Percentiles rank a stretch among this genome's conserved stretches.
Conservation (phyloP, 179 eudicot species). For the Beta lomatogona region DNA sequence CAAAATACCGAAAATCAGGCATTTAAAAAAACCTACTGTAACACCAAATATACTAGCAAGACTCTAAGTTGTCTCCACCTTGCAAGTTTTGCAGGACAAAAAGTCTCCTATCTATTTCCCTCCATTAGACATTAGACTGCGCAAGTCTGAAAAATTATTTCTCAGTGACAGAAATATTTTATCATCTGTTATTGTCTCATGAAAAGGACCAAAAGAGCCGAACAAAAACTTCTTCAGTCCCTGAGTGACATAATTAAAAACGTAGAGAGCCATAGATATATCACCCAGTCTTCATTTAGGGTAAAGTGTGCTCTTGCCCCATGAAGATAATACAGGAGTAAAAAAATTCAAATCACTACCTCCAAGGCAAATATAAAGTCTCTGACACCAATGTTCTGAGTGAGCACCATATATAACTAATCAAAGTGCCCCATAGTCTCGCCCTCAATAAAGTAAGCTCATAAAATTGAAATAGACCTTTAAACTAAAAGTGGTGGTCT, state of each 20-base stretch:
- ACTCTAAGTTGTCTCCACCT: background rate
- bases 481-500: background rate
- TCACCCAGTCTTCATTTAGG: background rate
- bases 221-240: background rate
- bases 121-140: background rate
- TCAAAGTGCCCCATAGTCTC: background rate
- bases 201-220: background rate
- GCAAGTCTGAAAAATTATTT: background rate
- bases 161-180: background rate
- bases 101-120: background rate
- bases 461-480: no score
- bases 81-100: background rate
- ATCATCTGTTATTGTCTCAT: background rate
- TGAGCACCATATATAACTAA: background rate
- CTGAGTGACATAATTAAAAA: background rate
- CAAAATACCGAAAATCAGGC: background rate
- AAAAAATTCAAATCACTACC: background rate
- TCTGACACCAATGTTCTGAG: no score
- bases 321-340: background rate
- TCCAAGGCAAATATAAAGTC: background rate
- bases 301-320: background rate
- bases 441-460: background rate
- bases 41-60: background rate
- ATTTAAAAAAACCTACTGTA: background rate
- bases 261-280: background rate